These are phyloP conservation scores for Erythrobasidium yunnanense DNA, from an alignment of 768 basidiomycete species.

Conservation along the genomic window DNA sequence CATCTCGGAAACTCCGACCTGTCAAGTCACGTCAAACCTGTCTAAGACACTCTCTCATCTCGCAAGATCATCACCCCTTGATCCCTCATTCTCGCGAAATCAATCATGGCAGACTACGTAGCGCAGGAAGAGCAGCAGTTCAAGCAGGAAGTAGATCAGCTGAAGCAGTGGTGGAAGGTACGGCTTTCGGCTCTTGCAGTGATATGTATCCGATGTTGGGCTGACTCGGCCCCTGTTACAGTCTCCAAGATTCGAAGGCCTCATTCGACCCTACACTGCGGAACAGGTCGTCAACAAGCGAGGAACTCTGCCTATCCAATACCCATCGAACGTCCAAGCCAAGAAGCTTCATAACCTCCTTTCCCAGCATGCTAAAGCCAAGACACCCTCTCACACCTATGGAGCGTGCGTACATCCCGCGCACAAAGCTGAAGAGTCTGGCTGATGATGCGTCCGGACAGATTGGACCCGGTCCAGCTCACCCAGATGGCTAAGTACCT, in stretches of 20 bases:
- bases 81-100: too few relatives aligned
- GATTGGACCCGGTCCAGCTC: slow-evolving; percentile 92
- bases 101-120: slow-evolving; percentile 23
- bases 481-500: slow-evolving; percentile 97
- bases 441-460: slow-evolving; percentile 40
- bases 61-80: too few relatives aligned
- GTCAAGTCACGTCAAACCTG: too few relatives aligned
- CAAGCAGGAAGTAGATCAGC: slow-evolving; percentile 66
- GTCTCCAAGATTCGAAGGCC: slow-evolving; percentile 74
- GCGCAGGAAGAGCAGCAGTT: slow-evolving; percentile 50
- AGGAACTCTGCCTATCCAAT: slow-evolving; percentile 70
- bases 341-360: slow-evolving; percentile 77
- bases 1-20: too few relatives aligned
- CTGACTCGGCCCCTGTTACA: too few relatives aligned
- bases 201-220: too few relatives aligned
- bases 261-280: slow-evolving; percentile 84
- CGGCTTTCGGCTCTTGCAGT: slow-evolving; percentile 29
- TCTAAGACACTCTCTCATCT: too few relatives aligned
- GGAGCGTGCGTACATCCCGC: slow-evolving; percentile 87
- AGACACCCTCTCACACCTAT: slow-evolving; percentile 86
- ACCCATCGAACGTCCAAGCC: slow-evolving; percentile 71
- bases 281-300: slow-evolving; percentile 87
- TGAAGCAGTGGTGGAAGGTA: slow-evolving; percentile 91
- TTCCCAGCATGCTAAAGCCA: slow-evolving; percentile 60
- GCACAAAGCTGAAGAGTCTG: neutral